Percentiles rank a stretch among this genome's conserved stretches.
Evolutionary conservation across 2,329 filamentous ascomycete species (phyloP).

Genomic region (Aspergillus proliferans): DNA sequence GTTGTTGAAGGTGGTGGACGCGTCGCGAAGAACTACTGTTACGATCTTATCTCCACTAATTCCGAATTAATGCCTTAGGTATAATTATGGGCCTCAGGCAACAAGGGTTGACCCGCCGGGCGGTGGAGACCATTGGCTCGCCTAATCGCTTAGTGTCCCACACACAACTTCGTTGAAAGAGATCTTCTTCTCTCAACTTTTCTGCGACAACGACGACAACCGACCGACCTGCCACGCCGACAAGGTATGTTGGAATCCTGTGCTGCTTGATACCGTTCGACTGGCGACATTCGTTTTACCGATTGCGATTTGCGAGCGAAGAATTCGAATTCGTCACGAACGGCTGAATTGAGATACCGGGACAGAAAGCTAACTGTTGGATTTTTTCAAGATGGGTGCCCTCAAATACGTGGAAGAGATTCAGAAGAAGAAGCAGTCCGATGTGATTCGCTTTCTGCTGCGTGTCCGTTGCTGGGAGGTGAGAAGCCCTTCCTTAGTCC

Average conservation of each 20-base stretch:
- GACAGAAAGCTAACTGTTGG: background rate
- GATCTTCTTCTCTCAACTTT: slow-evolving; percentile 30
- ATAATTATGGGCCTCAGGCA: slow-evolving; percentile 8
- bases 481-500: slow-evolving; percentile 27
- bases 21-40: too few relatives aligned
- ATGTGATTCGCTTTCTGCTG: slow-evolving; percentile 99
- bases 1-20: too few relatives aligned
- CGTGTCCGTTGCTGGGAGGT: slow-evolving; percentile 99
- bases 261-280: background rate
- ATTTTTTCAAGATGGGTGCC: slow-evolving; percentile 75
- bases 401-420: slow-evolving; percentile 99
- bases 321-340: slow-evolving; percentile 1
- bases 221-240: slow-evolving; percentile 39
- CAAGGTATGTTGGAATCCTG: slow-evolving; percentile 33
- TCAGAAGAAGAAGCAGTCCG: slow-evolving; percentile 99
- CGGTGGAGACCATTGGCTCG: slow-evolving; percentile 20
- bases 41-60: too few relatives aligned
- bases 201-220: slow-evolving; percentile 38
- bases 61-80: too few relatives aligned
- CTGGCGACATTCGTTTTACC: background rate
- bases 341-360: background rate
- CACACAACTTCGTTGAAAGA: slow-evolving; percentile 32
- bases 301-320: background rate
- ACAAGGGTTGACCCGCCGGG: background rate
- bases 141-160: slow-evolving; percentile 39